Evolutionary conservation across 2,329 filamentous ascomycete species (phyloP).

Genomic region (Curvularia spicifera): DNA sequence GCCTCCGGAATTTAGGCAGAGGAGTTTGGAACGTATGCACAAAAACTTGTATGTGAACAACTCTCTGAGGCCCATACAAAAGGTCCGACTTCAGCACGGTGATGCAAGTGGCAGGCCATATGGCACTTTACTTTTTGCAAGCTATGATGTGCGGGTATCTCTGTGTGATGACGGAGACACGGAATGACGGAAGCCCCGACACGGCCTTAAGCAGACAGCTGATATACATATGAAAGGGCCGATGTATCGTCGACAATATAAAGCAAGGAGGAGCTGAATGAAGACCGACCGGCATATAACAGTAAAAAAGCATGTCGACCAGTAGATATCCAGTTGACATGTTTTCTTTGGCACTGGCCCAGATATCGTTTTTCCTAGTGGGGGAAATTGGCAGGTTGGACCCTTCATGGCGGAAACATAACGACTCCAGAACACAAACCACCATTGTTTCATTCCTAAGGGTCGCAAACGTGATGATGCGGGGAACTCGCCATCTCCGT

Average conservation of each 20-base stretch:
- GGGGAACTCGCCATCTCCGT: not conserved
- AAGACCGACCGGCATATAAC: not conserved
- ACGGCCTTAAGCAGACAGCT: not conserved
- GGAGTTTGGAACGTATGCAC: not conserved
- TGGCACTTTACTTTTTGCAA: conserved; percentile 1
- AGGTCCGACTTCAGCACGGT: not conserved
- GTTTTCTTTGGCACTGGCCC: not conserved
- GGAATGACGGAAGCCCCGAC: not conserved
- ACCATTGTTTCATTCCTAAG: conserved; percentile 8
- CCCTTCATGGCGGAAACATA: conserved; percentile 3
- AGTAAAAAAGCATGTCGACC: not conserved
- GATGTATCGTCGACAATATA: not conserved
- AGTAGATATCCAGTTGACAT: not conserved
- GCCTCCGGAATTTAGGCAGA: not conserved
- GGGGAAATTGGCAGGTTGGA: not conserved
- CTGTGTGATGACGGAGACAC: not conserved
- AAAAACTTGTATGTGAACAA: not conserved
- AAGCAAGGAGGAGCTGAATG: not conserved
- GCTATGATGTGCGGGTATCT: not conserved
- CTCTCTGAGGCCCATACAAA: not conserved
- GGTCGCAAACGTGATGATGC: not conserved
- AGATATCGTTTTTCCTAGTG: not conserved
- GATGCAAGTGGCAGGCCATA: not conserved
- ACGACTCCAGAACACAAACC: not conserved
- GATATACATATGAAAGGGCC: not conserved